Percentiles rank a stretch among this genome's conserved stretches.
These are phyloP conservation scores for Huntiella omanensis DNA, from an alignment of 2,329 filamentous ascomycete species.

Conservation along the genomic window DNA sequence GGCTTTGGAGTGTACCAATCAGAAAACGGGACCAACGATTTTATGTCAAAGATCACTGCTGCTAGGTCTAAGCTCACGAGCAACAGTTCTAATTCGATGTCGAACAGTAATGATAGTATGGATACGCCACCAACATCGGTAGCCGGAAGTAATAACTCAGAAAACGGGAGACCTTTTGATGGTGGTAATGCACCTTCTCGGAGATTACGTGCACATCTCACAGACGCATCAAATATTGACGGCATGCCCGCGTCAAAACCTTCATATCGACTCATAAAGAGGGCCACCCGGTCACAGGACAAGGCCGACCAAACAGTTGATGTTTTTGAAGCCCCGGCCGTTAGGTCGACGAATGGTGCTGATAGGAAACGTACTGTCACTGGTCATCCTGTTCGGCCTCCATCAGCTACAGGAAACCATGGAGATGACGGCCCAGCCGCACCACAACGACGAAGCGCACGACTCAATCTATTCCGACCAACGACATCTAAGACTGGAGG, in stretches of 20 bases:
- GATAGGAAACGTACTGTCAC: conserved; percentile 87
- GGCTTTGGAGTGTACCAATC: conserved; percentile 11
- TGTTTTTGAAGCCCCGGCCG: conserved; percentile 23
- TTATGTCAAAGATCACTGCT: conserved; percentile 36
- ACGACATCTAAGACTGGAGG: conserved; percentile 46
- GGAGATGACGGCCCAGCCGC: conserved; percentile 39
- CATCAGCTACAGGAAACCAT: conserved; percentile 22
- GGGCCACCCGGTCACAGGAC: conserved; percentile 21
- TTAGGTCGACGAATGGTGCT: conserved; percentile 23
- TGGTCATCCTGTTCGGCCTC: conserved; percentile 46
- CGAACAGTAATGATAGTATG: conserved; percentile 32
- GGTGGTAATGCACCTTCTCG: conserved; percentile 33
- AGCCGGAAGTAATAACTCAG: conserved; percentile 3
- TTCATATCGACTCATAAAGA: conserved; percentile 34
- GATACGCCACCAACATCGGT: conserved; percentile 35
- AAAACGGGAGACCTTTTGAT: conserved; percentile 17
- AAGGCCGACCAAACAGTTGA: conserved; percentile 18
- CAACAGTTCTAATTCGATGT: conserved; percentile 16
- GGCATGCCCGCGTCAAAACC: conserved; percentile 34
- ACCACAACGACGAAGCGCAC: conserved; percentile 50
- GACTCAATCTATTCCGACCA: conserved; percentile 50
- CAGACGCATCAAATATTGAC: conserved; percentile 1
- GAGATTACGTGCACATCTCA: conserved; percentile 27
- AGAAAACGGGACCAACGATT: conserved; percentile 20
- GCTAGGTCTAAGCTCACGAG: conserved; percentile 25